These are phyloP conservation scores for Kuraishia ogatae DNA, from an alignment of 805 yeast genomes.

Conservation along the genomic window DNA sequence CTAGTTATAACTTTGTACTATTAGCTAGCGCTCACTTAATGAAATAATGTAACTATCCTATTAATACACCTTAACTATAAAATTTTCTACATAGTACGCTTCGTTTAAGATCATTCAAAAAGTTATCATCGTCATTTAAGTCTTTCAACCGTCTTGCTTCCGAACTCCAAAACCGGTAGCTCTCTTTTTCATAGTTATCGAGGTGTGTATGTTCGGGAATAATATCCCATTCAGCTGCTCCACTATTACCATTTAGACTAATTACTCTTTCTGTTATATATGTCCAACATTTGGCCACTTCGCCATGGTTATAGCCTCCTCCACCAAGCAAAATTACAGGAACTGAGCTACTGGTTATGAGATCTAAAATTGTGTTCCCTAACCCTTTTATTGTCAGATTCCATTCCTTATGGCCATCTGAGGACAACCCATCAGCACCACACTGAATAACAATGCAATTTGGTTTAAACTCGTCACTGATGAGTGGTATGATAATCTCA, in stretches of 20 bases:
- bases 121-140: constrained; percentile 19
- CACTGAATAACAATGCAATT: constrained; percentile 54
- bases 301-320: constrained; percentile 63
- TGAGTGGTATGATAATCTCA: constrained; percentile 33
- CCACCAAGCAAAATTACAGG: constrained; percentile 58
- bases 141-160: constrained; percentile 20
- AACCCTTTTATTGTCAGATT: constrained; percentile 50
- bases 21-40: too few relatives aligned
- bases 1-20: neutral
- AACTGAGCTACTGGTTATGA: constrained; percentile 16
- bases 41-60: neutral
- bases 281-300: constrained; percentile 57
- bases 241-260: constrained; percentile 9
- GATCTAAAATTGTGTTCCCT: constrained; percentile 22
- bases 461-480: constrained; percentile 30
- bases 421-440: constrained; percentile 69
- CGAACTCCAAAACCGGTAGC: constrained; percentile 39
- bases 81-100: neutral
- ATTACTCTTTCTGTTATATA: constrained; percentile 24
- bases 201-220: constrained; percentile 42
- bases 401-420: constrained; percentile 63
- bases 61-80: neutral
- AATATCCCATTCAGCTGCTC: constrained; percentile 27
- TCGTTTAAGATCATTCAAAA: neutral
- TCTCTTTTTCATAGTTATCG: constrained; percentile 34